These are phyloP conservation scores for Phytophthora constricta DNA, from an alignment of 352 stramenopile species.

Conservation along the genomic window DNA sequence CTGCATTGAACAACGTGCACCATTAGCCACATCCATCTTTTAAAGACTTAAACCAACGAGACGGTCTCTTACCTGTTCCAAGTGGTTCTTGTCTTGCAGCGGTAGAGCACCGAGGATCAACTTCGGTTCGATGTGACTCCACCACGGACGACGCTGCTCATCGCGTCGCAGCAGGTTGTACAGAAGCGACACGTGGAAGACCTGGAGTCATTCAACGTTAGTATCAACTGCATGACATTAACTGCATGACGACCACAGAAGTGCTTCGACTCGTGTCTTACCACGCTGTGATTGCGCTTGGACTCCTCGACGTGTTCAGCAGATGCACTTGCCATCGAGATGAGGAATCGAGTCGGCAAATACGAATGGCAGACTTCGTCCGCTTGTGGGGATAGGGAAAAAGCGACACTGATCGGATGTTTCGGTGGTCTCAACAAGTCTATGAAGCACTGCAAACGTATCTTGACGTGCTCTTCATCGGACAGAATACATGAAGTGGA, in stretches of 20 bases:
- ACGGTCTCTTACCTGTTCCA: conserved; percentile 39
- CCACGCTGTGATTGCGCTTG: conserved; percentile 40
- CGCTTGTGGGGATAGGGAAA: neutral
- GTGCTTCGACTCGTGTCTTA: too few relatives aligned
- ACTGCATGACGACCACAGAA: neutral
- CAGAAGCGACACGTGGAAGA: conserved; percentile 82
- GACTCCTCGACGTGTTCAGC: neutral
- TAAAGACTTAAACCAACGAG: neutral
- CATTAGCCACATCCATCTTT: neutral
- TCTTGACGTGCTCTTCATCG: too few relatives aligned
- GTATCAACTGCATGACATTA: neutral
- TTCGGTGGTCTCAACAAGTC: too few relatives aligned
- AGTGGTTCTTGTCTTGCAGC: conserved; percentile 60
- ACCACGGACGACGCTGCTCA: conserved; percentile 66
- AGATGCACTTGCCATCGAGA: neutral
- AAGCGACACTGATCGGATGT: too few relatives aligned
- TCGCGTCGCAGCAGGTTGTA: conserved; percentile 73
- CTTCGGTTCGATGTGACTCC: conserved; percentile 66
- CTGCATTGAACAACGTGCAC: conserved; percentile 21
- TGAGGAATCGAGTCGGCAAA: neutral
- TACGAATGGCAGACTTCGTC: neutral
- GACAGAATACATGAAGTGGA: too few relatives aligned
- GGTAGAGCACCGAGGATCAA: conserved; percentile 78
- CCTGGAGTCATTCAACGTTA: conserved; percentile 28
- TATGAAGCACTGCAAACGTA: too few relatives aligned